Evolutionary conservation across 2,329 filamentous ascomycete species (phyloP).

Genomic region (Xylaria sp.): DNA sequence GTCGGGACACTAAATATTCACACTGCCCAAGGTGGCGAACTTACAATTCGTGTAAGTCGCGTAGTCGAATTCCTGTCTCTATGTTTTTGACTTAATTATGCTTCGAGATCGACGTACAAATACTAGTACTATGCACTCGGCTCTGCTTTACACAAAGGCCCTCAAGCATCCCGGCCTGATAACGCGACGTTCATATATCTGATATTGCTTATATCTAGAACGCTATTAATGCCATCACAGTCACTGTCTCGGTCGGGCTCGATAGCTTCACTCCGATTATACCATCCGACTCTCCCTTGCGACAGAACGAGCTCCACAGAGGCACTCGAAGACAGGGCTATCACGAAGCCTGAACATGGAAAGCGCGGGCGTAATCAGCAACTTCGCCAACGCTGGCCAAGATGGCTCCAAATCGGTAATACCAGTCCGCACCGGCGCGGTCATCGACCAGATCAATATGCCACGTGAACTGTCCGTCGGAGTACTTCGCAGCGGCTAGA

Average conservation of each 20-base stretch:
- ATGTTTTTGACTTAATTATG: too few species aligned
- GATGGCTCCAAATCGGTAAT: conserved; percentile 29
- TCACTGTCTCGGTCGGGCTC: not conserved
- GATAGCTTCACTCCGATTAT: not conserved
- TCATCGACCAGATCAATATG: conserved; percentile 30
- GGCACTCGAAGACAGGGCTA: not conserved
- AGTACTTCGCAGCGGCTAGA: conserved; percentile 31
- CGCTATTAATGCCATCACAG: not conserved
- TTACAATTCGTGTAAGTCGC: too few species aligned
- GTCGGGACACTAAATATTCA: too few species aligned
- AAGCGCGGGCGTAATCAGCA: conserved; percentile 28
- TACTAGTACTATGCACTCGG: not conserved
- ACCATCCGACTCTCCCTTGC: not conserved
- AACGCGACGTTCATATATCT: not conserved
- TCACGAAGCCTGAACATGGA: conserved; percentile 22
- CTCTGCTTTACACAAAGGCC: not conserved
- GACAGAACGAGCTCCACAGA: not conserved
- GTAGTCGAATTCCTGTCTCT: too few species aligned
- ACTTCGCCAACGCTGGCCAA: conserved; percentile 28
- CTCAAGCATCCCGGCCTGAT: not conserved
- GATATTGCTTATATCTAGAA: not conserved
- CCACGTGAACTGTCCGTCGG: conserved; percentile 22
- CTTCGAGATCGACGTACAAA: too few species aligned
- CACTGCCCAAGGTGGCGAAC: too few species aligned
- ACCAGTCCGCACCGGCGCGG: conserved; percentile 24